Evolutionary conservation across 768 basidiomycete species (phyloP).

Genomic region (Cyclocybe cylindracea): DNA sequence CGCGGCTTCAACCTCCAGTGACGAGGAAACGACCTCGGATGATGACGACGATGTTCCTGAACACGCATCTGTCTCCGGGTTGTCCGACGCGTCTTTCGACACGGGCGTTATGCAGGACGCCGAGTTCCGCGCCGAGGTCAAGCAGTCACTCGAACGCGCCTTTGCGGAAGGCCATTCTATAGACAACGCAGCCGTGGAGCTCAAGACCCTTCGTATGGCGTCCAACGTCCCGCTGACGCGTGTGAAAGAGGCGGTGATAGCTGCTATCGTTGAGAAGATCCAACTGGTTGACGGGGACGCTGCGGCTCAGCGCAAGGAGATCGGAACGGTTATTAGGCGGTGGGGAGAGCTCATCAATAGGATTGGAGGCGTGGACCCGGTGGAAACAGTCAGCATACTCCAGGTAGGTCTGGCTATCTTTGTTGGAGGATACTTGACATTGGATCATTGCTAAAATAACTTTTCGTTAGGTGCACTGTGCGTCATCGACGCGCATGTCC

Average conservation of each 20-base stretch:
- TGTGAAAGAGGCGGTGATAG: slow-evolving; percentile 87
- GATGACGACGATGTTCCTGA: slow-evolving; percentile 41
- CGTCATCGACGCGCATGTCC: slow-evolving; percentile 57
- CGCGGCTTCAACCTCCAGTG: slow-evolving; percentile 55
- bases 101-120: slow-evolving; percentile 48
- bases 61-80: slow-evolving; percentile 38
- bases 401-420: slow-evolving; percentile 52
- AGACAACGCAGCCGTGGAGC: slow-evolving; percentile 90
- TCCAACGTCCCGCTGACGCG: slow-evolving; percentile 87
- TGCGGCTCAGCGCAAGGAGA: slow-evolving; percentile 62
- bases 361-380: slow-evolving; percentile 82
- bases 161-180: slow-evolving; percentile 90
- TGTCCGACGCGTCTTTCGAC: slow-evolving; percentile 50
- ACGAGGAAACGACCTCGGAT: slow-evolving; percentile 41
- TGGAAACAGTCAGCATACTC: slow-evolving; percentile 75
- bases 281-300: slow-evolving; percentile 58
- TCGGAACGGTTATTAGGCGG: slow-evolving; percentile 59
- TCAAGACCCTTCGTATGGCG: slow-evolving; percentile 96
- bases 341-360: slow-evolving; percentile 85
- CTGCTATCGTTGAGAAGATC: slow-evolving; percentile 77
- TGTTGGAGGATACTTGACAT: background rate
- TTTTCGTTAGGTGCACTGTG: slow-evolving; percentile 57
- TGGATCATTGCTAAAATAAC: background rate
- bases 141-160: slow-evolving; percentile 87
- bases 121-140: slow-evolving; percentile 78